These are phyloP conservation scores for Hanseniaspora nectarophila DNA, from an alignment of 805 yeast species.

Conservation along the genomic window DNA sequence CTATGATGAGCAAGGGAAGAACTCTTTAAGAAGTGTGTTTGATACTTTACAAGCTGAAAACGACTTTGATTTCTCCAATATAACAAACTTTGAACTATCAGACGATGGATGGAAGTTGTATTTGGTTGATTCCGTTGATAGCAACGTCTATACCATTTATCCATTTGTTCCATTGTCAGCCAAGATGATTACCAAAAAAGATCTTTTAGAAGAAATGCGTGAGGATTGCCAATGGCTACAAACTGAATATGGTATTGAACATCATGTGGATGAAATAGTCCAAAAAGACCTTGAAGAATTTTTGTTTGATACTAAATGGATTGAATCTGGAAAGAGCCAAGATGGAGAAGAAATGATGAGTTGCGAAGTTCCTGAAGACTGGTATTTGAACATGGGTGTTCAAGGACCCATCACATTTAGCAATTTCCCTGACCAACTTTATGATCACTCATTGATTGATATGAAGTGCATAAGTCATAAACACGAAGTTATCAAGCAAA, in stretches of 20 bases:
- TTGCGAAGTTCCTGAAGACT: not conserved
- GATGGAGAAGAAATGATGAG: not conserved
- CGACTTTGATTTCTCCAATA: constrained; percentile 14
- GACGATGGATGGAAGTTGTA: constrained; percentile 43
- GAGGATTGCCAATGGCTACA: not conserved
- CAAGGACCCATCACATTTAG: constrained; percentile 12
- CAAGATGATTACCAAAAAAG: not conserved
- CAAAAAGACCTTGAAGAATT: not conserved
- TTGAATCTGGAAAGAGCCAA: not conserved
- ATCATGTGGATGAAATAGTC: not conserved
- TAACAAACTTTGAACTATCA: constrained; percentile 23
- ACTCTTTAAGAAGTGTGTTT: not conserved
- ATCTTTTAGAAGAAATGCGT: not conserved
- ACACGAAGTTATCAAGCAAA: not conserved
- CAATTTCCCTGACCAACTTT: constrained; percentile 1
- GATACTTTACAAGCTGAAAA: not conserved
- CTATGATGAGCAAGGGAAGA: not conserved
- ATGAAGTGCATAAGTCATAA: not conserved
- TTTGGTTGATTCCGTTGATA: constrained; percentile 40
- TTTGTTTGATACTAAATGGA: not conserved
- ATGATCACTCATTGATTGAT: not conserved
- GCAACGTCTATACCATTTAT: constrained; percentile 44
- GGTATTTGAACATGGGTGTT: constrained; percentile 8
- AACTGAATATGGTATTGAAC: not conserved
- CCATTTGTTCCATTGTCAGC: constrained; percentile 46